These are phyloP conservation scores for Penicillium sumatraense DNA, from an alignment of 2,329 filamentous ascomycete genomes.

Conservation along the genomic window DNA sequence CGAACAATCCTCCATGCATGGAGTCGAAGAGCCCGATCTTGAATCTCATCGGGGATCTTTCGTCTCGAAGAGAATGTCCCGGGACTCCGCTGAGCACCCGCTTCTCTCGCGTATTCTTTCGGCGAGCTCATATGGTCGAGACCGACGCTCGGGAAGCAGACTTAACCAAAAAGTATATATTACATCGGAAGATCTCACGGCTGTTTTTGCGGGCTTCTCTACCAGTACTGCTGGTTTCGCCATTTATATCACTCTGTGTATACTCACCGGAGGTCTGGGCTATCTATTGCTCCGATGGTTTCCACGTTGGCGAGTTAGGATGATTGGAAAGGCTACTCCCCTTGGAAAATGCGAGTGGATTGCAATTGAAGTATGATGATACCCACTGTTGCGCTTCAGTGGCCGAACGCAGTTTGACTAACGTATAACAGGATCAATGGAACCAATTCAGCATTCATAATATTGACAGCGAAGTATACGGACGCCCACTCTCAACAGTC, in stretches of 20 bases:
- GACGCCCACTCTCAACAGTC: slow-evolving; percentile 66
- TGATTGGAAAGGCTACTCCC: slow-evolving; percentile 71
- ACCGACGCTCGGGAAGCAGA: slow-evolving; percentile 63
- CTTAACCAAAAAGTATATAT: slow-evolving; percentile 92
- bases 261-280: slow-evolving; percentile 73
- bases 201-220: slow-evolving; percentile 88
- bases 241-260: slow-evolving; percentile 72
- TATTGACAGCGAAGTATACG: slow-evolving; percentile 64
- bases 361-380: slow-evolving; percentile 72
- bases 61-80: slow-evolving; percentile 40
- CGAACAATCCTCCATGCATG: slow-evolving; percentile 46
- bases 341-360: slow-evolving; percentile 85
- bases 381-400: background rate
- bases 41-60: slow-evolving; percentile 38
- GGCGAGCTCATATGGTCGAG: slow-evolving; percentile 68
- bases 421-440: slow-evolving; percentile 78
- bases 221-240: slow-evolving; percentile 73
- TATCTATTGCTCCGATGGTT: slow-evolving; percentile 90
- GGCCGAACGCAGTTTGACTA: slow-evolving; percentile 23
- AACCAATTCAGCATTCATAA: slow-evolving; percentile 82
- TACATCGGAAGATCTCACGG: slow-evolving; percentile 88
- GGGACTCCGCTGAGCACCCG: slow-evolving; percentile 57
- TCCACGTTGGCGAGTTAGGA: slow-evolving; percentile 78
- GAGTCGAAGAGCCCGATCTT: slow-evolving; percentile 43
- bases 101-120: slow-evolving; percentile 76